These are phyloP conservation scores for Hypoxylon perforatum DNA, from an alignment of 495 filamentous ascomycete genomes.

Conservation along the genomic window DNA sequence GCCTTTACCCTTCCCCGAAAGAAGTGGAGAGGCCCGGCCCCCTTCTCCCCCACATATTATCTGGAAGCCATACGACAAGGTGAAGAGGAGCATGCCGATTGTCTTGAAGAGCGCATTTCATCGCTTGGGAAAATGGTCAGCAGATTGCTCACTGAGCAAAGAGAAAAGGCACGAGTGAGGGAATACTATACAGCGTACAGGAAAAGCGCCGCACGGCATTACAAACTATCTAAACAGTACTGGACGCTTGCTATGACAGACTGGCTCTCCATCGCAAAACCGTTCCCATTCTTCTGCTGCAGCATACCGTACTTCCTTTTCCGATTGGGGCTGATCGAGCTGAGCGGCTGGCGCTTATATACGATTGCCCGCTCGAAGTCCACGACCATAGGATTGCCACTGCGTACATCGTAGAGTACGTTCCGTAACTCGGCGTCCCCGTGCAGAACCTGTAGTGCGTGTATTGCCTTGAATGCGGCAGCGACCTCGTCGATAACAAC, in stretches of 20 bases:
- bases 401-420: conserved; percentile 34
- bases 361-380: conserved; percentile 43
- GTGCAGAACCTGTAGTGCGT: conserved; percentile 38
- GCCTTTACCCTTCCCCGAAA: too few species aligned
- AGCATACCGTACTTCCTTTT: conserved; percentile 8
- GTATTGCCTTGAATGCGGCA: conserved; percentile 24
- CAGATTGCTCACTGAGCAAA: not conserved
- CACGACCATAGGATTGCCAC: conserved; percentile 33
- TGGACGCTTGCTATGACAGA: conserved; percentile 6
- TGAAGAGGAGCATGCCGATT: too few species aligned
- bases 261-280: conserved; percentile 4
- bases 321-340: conserved; percentile 25
- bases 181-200: not conserved
- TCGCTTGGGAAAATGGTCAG: not conserved
- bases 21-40: too few species aligned
- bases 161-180: not conserved
- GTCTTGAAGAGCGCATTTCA: not conserved
- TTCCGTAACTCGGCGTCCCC: conserved; percentile 40
- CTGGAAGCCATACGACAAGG: too few species aligned
- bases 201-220: not conserved
- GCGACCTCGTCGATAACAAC: conserved; percentile 9
- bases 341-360: conserved; percentile 16
- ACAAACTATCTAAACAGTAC: conserved; percentile 1
- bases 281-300: conserved; percentile 1
- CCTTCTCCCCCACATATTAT: too few species aligned